Percentiles rank a stretch among this genome's conserved stretches.
Conservation (phyloP, 83 land plant genomes). For the Diphasiastrum complanatum region DNA sequence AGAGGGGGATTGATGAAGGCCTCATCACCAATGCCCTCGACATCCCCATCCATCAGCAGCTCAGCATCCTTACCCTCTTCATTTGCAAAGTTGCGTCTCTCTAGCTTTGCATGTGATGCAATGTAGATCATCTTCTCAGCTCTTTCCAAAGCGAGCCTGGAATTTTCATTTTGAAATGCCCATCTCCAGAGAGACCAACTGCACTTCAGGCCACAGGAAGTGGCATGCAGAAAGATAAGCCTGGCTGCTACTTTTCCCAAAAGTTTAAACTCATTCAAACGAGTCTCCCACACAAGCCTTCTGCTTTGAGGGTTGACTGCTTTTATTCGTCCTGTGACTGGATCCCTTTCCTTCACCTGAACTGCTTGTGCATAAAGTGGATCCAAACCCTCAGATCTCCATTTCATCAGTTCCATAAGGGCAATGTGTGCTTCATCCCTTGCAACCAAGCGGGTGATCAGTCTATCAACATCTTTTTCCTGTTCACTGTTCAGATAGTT, state of each 20-base stretch:
- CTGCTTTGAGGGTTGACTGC: conserved; percentile 81
- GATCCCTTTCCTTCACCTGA: conserved; percentile 79
- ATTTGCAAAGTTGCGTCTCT: conserved; percentile 51
- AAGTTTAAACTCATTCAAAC: conserved; percentile 73
- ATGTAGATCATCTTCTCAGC: conserved; percentile 89
- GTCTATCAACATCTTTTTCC: conserved; percentile 88
- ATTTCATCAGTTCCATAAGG: conserved; percentile 93
- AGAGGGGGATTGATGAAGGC: no score
- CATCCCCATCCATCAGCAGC: conserved; percentile 40
- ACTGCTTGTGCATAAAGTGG: conserved; percentile 92
- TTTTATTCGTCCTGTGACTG: conserved; percentile 76
- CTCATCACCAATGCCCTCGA: conserved; percentile 45
- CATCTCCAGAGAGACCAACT: conserved; percentile 68
- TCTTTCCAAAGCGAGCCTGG: conserved; percentile 52
- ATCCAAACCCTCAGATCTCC: conserved; percentile 90
- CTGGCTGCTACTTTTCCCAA: conserved; percentile 87
- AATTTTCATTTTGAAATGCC: conserved; percentile 41
- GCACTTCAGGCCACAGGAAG: conserved; percentile 76
- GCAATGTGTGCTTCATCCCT: conserved; percentile 91
- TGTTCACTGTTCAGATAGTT: conserved; percentile 69
- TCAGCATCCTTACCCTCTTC: conserved; percentile 87
- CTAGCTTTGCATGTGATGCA: conserved; percentile 77
- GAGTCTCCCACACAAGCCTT: conserved; percentile 95
- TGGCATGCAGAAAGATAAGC: conserved; percentile 83
- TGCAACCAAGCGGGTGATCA: conserved; percentile 72